These are phyloP conservation scores for Sphaerosporella brunnea DNA, from an alignment of 495 filamentous ascomycete species.

Conservation along the genomic window DNA sequence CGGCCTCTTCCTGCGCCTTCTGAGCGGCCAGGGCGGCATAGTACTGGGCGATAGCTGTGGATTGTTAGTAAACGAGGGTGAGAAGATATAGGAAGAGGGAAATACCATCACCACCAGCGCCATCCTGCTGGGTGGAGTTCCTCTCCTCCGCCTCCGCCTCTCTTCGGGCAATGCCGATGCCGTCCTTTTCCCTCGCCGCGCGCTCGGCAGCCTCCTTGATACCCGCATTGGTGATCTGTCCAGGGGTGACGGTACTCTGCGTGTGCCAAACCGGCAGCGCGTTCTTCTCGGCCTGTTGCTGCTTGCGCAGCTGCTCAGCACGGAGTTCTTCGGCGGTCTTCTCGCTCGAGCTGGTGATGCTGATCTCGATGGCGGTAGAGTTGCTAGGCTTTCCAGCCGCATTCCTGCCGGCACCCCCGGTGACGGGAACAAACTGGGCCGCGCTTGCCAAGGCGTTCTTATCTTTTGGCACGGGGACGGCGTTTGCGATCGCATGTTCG, in stretches of 20 bases:
- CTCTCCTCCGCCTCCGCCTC: conserved; percentile 38
- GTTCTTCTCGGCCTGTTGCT: conserved; percentile 63
- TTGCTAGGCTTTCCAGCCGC: conserved; percentile 50
- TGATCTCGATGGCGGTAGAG: conserved; percentile 56
- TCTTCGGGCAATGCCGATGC: conserved; percentile 29
- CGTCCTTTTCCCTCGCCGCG: conserved; percentile 21
- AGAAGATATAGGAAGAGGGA: neutral
- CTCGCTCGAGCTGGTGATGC: conserved; percentile 54
- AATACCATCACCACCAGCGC: conserved; percentile 20
- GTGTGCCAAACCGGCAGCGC: conserved; percentile 78
- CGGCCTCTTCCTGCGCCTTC: conserved; percentile 32
- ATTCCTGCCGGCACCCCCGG: conserved; percentile 39
- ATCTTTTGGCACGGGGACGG: conserved; percentile 43
- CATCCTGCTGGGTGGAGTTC: conserved; percentile 30
- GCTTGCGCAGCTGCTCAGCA: conserved; percentile 54
- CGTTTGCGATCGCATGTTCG: conserved; percentile 49
- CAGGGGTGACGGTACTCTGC: conserved; percentile 52
- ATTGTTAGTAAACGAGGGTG: conserved; percentile 1
- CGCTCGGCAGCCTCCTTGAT: conserved; percentile 27
- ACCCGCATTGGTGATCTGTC: conserved; percentile 24
- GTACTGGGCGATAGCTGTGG: conserved; percentile 32
- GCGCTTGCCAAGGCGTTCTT: conserved; percentile 40
- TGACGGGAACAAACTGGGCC: conserved; percentile 34
- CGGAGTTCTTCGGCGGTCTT: conserved; percentile 56
- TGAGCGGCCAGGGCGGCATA: conserved; percentile 38